Evolutionary conservation across 1,284 basidiomycete species (phyloP).

Genomic region (Cryptococcus jaspeensis): DNA sequence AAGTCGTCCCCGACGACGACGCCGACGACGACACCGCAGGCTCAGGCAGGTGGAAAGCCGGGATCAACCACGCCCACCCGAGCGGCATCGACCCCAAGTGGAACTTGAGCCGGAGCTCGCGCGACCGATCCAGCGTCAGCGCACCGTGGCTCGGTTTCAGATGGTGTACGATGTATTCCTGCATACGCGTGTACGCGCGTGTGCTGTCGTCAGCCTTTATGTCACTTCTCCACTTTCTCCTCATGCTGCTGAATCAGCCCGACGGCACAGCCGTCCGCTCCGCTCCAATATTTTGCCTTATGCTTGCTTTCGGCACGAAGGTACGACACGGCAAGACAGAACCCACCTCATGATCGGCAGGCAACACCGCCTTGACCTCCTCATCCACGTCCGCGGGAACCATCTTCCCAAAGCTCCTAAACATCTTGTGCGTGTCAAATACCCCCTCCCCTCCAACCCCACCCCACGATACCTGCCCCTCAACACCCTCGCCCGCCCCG

Average conservation of each 20-base stretch:
- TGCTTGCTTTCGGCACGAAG: too few relatives aligned
- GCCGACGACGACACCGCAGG: conserved; percentile 44
- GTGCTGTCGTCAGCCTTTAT: neutral
- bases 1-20: neutral
- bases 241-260: too few relatives aligned
- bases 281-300: too few relatives aligned
- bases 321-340: conserved; percentile 28
- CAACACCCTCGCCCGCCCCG: conserved; percentile 45
- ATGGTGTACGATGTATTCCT: conserved; percentile 31
- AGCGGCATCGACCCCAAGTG: conserved; percentile 74
- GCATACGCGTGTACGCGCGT: conserved; percentile 3
- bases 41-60: conserved; percentile 69
- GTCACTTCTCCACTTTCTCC: too few relatives aligned
- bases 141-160: conserved; percentile 19
- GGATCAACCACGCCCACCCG: conserved; percentile 81
- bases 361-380: conserved; percentile 36
- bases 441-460: conserved; percentile 56
- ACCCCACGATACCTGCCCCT: conserved; percentile 42
- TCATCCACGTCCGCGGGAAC: conserved; percentile 50
- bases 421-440: conserved; percentile 76
- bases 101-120: conserved; percentile 74
- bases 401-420: conserved; percentile 67
- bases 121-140: conserved; percentile 63
- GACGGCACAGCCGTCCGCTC: too few relatives aligned
- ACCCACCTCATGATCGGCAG: conserved; percentile 12